Conservation (phyloP, 139 green algal species). For the Chlorella vulgaris region DNA sequence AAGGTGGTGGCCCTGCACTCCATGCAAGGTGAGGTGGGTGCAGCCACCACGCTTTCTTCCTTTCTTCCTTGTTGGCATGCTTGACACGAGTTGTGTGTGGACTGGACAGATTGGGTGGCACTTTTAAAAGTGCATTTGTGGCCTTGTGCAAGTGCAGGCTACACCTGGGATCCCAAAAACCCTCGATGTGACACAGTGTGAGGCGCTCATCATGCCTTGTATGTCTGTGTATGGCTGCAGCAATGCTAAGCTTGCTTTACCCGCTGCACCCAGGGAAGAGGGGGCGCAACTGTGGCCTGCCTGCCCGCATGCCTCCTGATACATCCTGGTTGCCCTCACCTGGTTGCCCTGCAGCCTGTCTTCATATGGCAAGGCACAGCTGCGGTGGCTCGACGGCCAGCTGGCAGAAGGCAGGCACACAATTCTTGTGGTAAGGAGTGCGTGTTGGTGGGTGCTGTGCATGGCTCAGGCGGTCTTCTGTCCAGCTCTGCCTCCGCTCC, state of each 20-base stretch:
- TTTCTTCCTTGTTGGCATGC: too few relatives aligned
- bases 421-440: background rate
- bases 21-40: background rate
- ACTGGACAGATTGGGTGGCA: too few relatives aligned
- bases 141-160: too few relatives aligned
- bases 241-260: too few relatives aligned
- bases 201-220: background rate
- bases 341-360: conserved; percentile 5
- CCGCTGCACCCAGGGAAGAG: too few relatives aligned
- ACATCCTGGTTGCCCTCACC: too few relatives aligned
- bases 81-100: too few relatives aligned
- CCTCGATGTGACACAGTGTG: conserved; percentile 19
- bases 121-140: too few relatives aligned
- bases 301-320: too few relatives aligned
- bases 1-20: conserved; percentile 13
- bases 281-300: background rate
- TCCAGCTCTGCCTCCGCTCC: too few relatives aligned
- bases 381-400: conserved; percentile 28
- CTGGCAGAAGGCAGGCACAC: conserved; percentile 22
- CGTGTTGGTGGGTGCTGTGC: too few relatives aligned
- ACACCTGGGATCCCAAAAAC: conserved; percentile 11
- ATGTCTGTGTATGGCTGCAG: background rate
- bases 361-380: conserved; percentile 25
- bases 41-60: background rate
- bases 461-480: too few relatives aligned